Evolutionary conservation across 768 basidiomycete species (phyloP), one percentile per base, ranked within the genome.

Genomic region (Tremella mesenterica): DNA sequence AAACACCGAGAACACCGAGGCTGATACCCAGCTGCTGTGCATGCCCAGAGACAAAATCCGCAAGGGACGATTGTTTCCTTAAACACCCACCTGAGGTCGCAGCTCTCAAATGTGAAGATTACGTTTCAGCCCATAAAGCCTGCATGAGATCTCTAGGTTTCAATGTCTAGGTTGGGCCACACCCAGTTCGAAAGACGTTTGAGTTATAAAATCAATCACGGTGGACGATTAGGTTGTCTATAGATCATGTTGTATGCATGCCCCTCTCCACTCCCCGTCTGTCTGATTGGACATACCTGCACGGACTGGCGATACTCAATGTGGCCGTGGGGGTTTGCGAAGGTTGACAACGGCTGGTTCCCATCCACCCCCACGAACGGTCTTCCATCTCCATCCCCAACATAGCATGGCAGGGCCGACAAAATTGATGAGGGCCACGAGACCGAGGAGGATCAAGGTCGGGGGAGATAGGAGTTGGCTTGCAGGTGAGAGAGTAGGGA

Each of bases 141-240:
- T 99, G 95, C 77, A 99, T 99, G 95, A 79, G 83, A 34, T 76
- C 79, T 16, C 80, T 88, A 45, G 93, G 93, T 10, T 97, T 97
- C 80, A 86, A 89, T 59, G 73, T 79, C 12, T 79, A 69, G 53
- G 25, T 38, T 26, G 21, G 28, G 26, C 16, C 5, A 41, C 33
- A 6, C 16, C n/a, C 14, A 21, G 12, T 13, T 28, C 26, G 44
- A 31, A 16, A 38, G 23, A 41, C 20, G 52, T 30, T 14, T 29
- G 43, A 30, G 41, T 23, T 9, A 28, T n/a, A 16, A n/a, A 13
- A 31, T n/a, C 47, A 48, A n/a, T 28, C 26, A 18, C 14, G n/a
- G 28, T 48, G 38, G 23, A 41, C n/a, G 38, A 41, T 41, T 18
- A 20, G 31, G n/a, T 8, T 13, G 21, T n/a, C 25, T 26, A 27